These are phyloP conservation scores for Eimeria sp. DNA, from an alignment of 169 alveolate species.

Conservation along the genomic window DNA sequence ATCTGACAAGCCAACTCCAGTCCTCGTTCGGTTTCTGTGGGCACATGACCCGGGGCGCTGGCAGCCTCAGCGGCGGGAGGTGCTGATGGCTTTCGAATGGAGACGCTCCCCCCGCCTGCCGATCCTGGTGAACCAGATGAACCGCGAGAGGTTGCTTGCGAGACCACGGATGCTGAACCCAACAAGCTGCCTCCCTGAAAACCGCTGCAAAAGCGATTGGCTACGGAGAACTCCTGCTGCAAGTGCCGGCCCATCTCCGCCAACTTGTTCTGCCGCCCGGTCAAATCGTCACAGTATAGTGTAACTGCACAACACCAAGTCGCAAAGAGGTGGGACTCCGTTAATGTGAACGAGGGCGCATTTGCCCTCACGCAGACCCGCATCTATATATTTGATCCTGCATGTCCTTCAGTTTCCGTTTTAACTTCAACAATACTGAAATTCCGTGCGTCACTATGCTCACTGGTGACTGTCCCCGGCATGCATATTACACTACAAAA, in stretches of 20 bases:
- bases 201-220: neutral
- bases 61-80: slow-evolving; percentile 57
- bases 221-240: slow-evolving; percentile 15
- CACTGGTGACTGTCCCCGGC: too few species aligned
- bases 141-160: neutral
- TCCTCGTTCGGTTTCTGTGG: slow-evolving; percentile 21
- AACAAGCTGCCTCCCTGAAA: neutral
- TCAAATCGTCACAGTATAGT: slow-evolving; percentile 5
- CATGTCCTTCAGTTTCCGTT: neutral
- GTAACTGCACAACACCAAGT: slow-evolving; percentile 2
- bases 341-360: too few species aligned
- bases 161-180: neutral
- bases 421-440: neutral
- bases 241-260: slow-evolving; percentile 19
- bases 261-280: slow-evolving; percentile 5
- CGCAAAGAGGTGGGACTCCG: neutral
- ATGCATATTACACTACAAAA: too few species aligned
- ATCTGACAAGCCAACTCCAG: slow-evolving; percentile 60
- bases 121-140: neutral
- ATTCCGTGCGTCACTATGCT: too few species aligned
- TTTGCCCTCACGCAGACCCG: too few species aligned
- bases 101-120: neutral
- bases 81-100: neutral
- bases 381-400: too few species aligned
- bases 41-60: slow-evolving; percentile 18